These are phyloP conservation scores for Trametes gibbosa DNA, from an alignment of 768 basidiomycete genomes.

Conservation along the genomic window DNA sequence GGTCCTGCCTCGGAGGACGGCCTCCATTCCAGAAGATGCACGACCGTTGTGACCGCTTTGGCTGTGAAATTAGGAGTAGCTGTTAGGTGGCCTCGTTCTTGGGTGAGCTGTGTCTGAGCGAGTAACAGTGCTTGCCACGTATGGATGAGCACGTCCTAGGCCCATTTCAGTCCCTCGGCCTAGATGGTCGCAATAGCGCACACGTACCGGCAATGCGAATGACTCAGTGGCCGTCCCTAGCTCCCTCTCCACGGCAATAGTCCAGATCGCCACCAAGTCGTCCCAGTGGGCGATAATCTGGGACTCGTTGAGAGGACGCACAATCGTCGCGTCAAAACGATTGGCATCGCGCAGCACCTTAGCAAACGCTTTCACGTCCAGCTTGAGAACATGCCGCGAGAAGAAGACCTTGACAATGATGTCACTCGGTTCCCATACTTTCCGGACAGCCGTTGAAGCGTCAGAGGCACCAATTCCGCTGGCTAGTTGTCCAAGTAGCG, in stretches of 20 bases:
- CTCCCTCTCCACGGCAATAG: background rate
- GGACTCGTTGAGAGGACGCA: slow-evolving; percentile 36
- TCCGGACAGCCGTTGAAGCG: background rate
- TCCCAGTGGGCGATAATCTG: slow-evolving; percentile 42
- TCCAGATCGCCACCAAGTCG: slow-evolving; percentile 35
- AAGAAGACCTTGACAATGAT: slow-evolving; percentile 34
- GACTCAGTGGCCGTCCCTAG: slow-evolving; percentile 8
- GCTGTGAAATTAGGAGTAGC: slow-evolving; percentile 34
- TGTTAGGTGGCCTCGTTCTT: slow-evolving; percentile 37
- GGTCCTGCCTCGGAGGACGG: background rate
- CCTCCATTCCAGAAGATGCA: slow-evolving; percentile 33
- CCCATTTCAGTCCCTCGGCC: background rate
- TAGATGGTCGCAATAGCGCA: background rate
- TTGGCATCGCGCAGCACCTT: slow-evolving; percentile 29
- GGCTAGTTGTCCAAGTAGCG: slow-evolving; percentile 38
- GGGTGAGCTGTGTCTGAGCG: slow-evolving; percentile 42
- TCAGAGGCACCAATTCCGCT: slow-evolving; percentile 28
- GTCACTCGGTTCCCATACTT: background rate
- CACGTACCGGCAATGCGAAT: background rate
- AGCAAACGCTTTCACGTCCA: slow-evolving; percentile 27
- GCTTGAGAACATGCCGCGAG: slow-evolving; percentile 41
- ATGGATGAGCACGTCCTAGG: slow-evolving; percentile 39
- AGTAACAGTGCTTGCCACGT: slow-evolving; percentile 61
- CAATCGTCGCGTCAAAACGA: slow-evolving; percentile 21
- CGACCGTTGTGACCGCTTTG: slow-evolving; percentile 35